Evolutionary conservation across 176 grass and related monocot species (phyloP), one percentile per base, ranked within the genome.

Genomic region (Musa itinerans): DNA sequence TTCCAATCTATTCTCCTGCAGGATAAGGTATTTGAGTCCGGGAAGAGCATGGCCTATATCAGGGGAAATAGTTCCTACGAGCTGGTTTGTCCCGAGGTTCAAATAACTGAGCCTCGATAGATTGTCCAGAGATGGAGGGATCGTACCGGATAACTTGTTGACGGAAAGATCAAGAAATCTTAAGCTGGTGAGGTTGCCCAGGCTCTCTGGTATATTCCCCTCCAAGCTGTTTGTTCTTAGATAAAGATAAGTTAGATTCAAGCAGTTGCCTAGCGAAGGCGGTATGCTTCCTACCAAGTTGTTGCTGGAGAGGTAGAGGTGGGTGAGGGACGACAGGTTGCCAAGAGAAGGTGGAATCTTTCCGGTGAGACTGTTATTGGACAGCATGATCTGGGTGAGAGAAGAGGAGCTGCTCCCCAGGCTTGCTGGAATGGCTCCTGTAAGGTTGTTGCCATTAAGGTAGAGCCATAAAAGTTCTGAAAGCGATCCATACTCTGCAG

Each of bases 361-460:
- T 1, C 80, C 86, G 0, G 52, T 72, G 26, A 77, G 10, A 1
- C 5, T 19, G 78, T 84, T 85, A 0, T 43, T 0, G 13, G 8
- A 63, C 10, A 91, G 76, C 13, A 49, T 80, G 19, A 74, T 56
- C 0, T 0, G 1, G 1, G 29, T 70, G 68, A 69, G 15, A 7
- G 19, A 50, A 8, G 65, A 3, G 16, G 2, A 4, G 29, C 43
- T 69, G 29, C 34, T 69, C 34, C 67, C 67, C 17, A 69, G 11
- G 1, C 21, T 25, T 25, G 67, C 27, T 16, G 67, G 67, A 69
- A 69, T n/a, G 27, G 67, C 19, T 2, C 84, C 84, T 0, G 72
- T 52, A 9, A 90, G 74, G 65, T 48, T 85, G 72, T 91, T 91
- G 59, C 71, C 66, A 77, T 83, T 81, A 26, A 91, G 83, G 49